Base-by-base conservation (phyloP, 202 grass and related monocot species). In the Carex sylvatica region DNA sequence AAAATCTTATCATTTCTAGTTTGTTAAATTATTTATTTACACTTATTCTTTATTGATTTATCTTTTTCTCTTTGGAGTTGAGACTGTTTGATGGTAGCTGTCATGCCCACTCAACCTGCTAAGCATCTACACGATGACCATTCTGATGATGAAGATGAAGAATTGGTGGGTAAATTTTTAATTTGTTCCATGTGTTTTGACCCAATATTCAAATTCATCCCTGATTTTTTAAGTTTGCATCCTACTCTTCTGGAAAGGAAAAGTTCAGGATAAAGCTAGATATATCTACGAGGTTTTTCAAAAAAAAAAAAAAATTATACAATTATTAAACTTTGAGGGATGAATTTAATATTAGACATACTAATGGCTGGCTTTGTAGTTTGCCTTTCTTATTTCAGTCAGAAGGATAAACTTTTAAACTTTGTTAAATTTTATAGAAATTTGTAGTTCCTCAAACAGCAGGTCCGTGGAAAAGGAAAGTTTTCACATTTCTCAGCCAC, bases 41-140 rank as follows among this genome's bases (percentile, higher is more conserved):
- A 19, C 2, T 20, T 2, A 19, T 77, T 36, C 2, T 30, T 12
- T 77, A n/a, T 77, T 59, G 15, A 31, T 56, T 7, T 55, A 12
- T 53, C 16, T 51, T 31, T 46, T 23, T 33, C 53, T 78, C 4
- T 6, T 68, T 82, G 36, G 61, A n/a, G 3, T 52, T 69, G 69
- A 61, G 80, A 82, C 65, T 82, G 80, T 28, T 82, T 82, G 80
- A 82, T 67, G 44, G 62, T 67, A 70, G 80, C 80, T 53, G 80
- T 82, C 24, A 70, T 67, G 44, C 80, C 80, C 13, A 82, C 24
- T 70, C 61, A 9, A 54, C 80, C 80, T 13, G 80, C 80, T 82
- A 55, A 82, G 33, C 80, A 82, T 82, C 63, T 82, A n/a, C 62
- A 14, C 15, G 26, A 4, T 53, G 80, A 82, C 4, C 24, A 70